Evolutionary conservation across 1,284 basidiomycete genomes (phyloP).

Genomic region (Agroathelia rolfsii): DNA sequence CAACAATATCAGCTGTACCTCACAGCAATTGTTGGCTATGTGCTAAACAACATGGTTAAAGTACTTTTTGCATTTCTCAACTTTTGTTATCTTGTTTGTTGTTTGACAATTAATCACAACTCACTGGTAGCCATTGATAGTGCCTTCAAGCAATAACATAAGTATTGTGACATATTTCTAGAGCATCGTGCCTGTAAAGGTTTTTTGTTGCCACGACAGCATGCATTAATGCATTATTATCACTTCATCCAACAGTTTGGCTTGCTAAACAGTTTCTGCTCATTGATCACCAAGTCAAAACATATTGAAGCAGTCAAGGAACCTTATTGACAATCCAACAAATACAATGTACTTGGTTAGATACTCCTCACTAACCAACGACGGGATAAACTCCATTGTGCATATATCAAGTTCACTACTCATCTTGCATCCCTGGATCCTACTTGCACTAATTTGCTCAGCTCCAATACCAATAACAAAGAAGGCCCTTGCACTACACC

Average conservation of each 20-base stretch:
- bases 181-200: constrained; percentile 8
- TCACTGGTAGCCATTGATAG: neutral
- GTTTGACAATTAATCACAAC: constrained; percentile 2
- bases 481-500: no score
- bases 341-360: constrained; percentile 13
- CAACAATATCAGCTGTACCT: constrained; percentile 7
- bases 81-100: constrained; percentile 12
- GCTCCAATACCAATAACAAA: no score
- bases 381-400: constrained; percentile 15
- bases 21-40: constrained; percentile 8
- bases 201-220: constrained; percentile 16
- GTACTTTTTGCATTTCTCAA: constrained; percentile 10
- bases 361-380: constrained; percentile 15
- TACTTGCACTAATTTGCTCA: neutral
- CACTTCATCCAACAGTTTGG: constrained; percentile 8
- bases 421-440: constrained; percentile 11
- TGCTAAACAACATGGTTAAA: constrained; percentile 8
- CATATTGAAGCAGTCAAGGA: constrained; percentile 14
- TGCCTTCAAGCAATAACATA: constrained; percentile 9
- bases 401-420: constrained; percentile 7
- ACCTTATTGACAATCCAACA: constrained; percentile 16
- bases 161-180: constrained; percentile 6
- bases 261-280: constrained; percentile 1
- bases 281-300: constrained; percentile 1
- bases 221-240: constrained; percentile 12